These are phyloP conservation scores for Aaosphaeria pasadenensis DNA, from an alignment of 2,329 filamentous ascomycete species.

Conservation along the genomic window DNA sequence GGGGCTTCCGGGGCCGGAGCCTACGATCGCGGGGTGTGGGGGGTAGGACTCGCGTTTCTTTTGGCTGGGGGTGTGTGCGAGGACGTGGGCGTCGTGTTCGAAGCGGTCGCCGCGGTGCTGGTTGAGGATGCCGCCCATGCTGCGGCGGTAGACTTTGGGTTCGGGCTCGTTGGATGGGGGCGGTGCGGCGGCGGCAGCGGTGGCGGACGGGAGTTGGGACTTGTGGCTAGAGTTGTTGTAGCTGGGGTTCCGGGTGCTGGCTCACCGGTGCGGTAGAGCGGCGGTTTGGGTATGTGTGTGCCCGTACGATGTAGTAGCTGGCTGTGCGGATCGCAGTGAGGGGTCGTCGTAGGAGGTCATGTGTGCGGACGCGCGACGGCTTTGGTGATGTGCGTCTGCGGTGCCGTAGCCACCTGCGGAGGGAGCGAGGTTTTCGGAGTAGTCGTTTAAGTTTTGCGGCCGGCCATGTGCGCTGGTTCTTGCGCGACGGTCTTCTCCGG, in stretches of 20 bases:
- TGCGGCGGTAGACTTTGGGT: constrained; percentile 20
- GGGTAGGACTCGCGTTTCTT: constrained; percentile 31
- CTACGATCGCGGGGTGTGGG: constrained; percentile 36
- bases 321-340: constrained; percentile 5
- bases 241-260: constrained; percentile 21
- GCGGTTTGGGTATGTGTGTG: neutral
- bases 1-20: constrained; percentile 29
- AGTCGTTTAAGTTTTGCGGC: neutral
- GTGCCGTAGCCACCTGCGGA: neutral
- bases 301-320: neutral
- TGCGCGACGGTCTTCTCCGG: neutral
- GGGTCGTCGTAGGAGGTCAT: constrained; percentile 9
- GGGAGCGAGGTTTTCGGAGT: neutral
- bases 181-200: neutral
- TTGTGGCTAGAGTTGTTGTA: constrained; percentile 32
- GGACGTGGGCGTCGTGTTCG: constrained; percentile 28
- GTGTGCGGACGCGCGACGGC: constrained; percentile 28
- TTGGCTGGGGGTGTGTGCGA: constrained; percentile 19
- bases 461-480: neutral
- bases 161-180: constrained; percentile 4
- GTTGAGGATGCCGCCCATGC: constrained; percentile 33
- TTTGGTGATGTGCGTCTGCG: constrained; percentile 2
- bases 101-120: constrained; percentile 24
- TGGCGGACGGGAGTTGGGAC: constrained; percentile 21
- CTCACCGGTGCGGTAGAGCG: constrained; percentile 11